phyloP scores from a whole-genome alignment of 345 rosid species.

The Gossypium stocksii region DNA sequence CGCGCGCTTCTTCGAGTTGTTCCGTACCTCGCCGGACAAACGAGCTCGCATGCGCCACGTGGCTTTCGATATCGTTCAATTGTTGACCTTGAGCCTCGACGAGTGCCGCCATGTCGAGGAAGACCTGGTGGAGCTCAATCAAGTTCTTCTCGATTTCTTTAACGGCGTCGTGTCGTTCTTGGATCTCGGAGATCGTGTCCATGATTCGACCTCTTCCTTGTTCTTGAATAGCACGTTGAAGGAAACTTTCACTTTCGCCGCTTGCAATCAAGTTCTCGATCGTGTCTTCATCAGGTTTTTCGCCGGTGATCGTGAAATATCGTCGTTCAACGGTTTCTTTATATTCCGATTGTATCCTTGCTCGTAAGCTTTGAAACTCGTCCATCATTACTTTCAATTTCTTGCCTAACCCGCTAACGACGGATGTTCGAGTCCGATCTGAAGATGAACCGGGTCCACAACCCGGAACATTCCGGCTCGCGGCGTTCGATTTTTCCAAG shows the following conservation, averaged over 20 bases:
- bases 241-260: constrained; percentile 78
- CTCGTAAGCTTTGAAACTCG: constrained; percentile 57
- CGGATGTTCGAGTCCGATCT: constrained; percentile 70
- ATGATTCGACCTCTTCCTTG: constrained; percentile 81
- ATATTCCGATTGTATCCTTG: constrained; percentile 51
- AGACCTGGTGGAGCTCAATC: constrained; percentile 75
- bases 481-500: constrained; percentile 60
- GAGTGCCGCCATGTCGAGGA: constrained; percentile 78
- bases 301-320: constrained; percentile 72
- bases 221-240: constrained; percentile 85
- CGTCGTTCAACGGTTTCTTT: constrained; percentile 76
- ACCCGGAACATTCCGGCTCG: constrained; percentile 48
- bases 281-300: constrained; percentile 64
- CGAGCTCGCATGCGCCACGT: constrained; percentile 68
- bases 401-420: constrained; percentile 68
- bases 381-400: constrained; percentile 75
- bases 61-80: constrained; percentile 72
- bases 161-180: constrained; percentile 76
- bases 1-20: constrained; percentile 62
- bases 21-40: constrained; percentile 69
- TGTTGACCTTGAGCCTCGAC: constrained; percentile 88
- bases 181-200: constrained; percentile 80
- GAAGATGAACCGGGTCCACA: constrained; percentile 83
- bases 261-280: constrained; percentile 75
- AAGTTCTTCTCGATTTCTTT: constrained; percentile 85